Base-by-base conservation (phyloP, 192 early-diverging fungal genomes). In the Blastocladiella britannica region DNA sequence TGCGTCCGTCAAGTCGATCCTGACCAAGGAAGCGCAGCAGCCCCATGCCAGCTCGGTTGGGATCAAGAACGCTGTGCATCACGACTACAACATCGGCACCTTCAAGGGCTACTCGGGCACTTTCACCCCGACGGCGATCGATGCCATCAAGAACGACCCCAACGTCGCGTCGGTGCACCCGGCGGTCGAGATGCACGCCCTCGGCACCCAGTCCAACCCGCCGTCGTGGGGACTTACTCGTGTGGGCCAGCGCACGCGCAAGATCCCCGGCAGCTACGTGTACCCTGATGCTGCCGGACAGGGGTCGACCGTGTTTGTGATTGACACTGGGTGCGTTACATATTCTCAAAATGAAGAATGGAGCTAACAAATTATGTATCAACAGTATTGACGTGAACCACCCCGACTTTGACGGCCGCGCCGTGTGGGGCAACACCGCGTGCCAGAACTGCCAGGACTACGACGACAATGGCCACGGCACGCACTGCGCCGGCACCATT, bases 331-430 rank as follows among this genome's bases (percentile, higher is more conserved):
- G 12, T 7, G 15, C 12, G 12, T 4, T 0, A 47, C 37, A 20
- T 47, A 9, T 47, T 12, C 15, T 6, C 37, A 47, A 20, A 5
- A 37, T 47, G 2, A 1, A 47, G 15, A 20, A 2, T 6, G 0
- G 1, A 1, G 3, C 15, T 20, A 7, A 1, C 31, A 47, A 20
- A 47, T 4, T 20, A 4, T 1, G 37, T 4, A 47, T 47, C 37
- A 20, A 20, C 5, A 3, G 0, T 9, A 60, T 87, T 25, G 62
- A 71, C 56, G 67, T 75, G 31, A 55, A 53, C 9, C 83, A 87
- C 63, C 54, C 55, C 25, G 84, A 89, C 29, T 89, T 89, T 63
- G 71, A 64, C 24, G 86, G 86, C 26, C 80, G 87, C 60, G 86
- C 84, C 52, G 63, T 56, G 28, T 81, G 70, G 70, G 78, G 82